Evolutionary conservation across 768 basidiomycete species (phyloP), one percentile per base, ranked within the genome.

Genomic region (Crassisporium funariophilum): DNA sequence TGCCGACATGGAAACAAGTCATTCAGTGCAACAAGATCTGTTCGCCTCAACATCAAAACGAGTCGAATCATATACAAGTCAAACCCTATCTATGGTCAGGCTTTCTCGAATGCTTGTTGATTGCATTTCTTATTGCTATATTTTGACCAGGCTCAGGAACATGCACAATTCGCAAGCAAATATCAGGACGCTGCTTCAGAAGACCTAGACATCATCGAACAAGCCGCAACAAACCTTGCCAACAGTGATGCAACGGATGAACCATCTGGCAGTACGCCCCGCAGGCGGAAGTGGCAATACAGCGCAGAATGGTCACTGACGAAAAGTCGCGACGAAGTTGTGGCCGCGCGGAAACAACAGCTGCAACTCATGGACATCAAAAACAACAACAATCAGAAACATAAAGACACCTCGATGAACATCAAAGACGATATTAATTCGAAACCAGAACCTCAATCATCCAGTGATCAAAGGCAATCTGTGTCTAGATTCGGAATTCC

Each of bases 261-360:
- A 57, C 68, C 86, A 1, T 88, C 84, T 11, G 91, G 91, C 4
- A 67, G 68, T 44, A 93, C 91, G 3, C 91, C 91, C 25, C 81
- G 79, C 36, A 91, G 89, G 71, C 83, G 87, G 23, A 64, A 67
- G 22, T 87, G 86, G 82, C 71, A 84, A 49, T 84, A 84, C 49
- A 72, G 74, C 5, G 85, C 87, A 52, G 66, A 80, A 40, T 92
- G 91, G 88, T 76, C 81, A 33, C 66, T 88, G 47, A 89, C 88
- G 5, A 71, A 79, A 50, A 73, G 68, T 46, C 79, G 91, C 20
- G 80, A 85, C 3, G 69, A 72, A 5, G 64, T 93, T 21, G 55
- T 94, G 37, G 69, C 72, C 34, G 67, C 71, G 27, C 79, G 79
- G 76, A 71, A 71, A 25, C 41, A 56, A 24, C 46, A 43, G 12